phyloP scores from a whole-genome alignment of 1,284 basidiomycete species.

The Lentinula novae-zelandiae region DNA sequence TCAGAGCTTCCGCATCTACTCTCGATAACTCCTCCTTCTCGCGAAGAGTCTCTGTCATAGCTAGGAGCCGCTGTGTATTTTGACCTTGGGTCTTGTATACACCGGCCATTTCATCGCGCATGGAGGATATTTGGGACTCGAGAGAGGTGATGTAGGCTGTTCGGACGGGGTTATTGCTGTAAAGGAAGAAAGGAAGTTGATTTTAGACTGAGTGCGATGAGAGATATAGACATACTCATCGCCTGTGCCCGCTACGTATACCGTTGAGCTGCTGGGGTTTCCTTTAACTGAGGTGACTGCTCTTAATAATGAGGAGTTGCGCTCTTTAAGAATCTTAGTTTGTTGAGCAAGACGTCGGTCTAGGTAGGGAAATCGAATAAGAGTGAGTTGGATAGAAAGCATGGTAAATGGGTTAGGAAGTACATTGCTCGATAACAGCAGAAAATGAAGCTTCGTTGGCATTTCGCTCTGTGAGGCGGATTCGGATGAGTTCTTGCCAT shows the following conservation, averaged over 20 bases:
- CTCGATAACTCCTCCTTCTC: slow-evolving; percentile 85
- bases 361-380: slow-evolving; percentile 31
- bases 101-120: slow-evolving; percentile 87
- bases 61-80: slow-evolving; percentile 88
- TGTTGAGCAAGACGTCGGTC: slow-evolving; percentile 88
- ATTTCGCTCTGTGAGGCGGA: slow-evolving; percentile 76
- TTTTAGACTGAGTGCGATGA: slow-evolving; percentile 7
- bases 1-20: slow-evolving; percentile 72
- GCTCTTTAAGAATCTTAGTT: slow-evolving; percentile 83
- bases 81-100: slow-evolving; percentile 97
- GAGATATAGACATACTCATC: slow-evolving; percentile 59
- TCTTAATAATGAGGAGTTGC: slow-evolving; percentile 81
- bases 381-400: slow-evolving; percentile 11
- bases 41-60: slow-evolving; percentile 91
- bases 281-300: slow-evolving; percentile 71
- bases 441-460: slow-evolving; percentile 73
- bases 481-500: slow-evolving; percentile 77
- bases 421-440: slow-evolving; percentile 87
- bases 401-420: slow-evolving; percentile 19
- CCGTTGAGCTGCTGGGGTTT: slow-evolving; percentile 60
- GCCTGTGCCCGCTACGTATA: slow-evolving; percentile 57
- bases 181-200: slow-evolving; percentile 9
- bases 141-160: slow-evolving; percentile 87
- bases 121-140: slow-evolving; percentile 87
- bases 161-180: slow-evolving; percentile 71